Evolutionary conservation across 805 yeast species (phyloP), one percentile per base, ranked within the genome.

Genomic region (Sungouiozyma intestinalis): DNA sequence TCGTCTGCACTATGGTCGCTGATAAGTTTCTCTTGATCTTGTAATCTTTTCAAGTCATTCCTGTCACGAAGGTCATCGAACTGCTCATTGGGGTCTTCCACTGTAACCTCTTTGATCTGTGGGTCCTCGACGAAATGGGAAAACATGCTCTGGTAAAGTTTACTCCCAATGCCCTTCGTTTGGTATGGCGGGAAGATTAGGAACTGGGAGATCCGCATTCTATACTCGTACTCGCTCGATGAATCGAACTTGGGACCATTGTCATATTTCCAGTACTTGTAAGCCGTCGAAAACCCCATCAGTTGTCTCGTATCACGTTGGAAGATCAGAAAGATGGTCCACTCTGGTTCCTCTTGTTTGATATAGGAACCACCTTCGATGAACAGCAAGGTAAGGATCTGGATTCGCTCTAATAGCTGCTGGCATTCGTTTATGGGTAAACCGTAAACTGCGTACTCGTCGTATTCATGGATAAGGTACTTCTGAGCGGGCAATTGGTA

Each of bases 311-410:
- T 63, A 1, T 42, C 43, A 6, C 58, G 56, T 37, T 64, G 61
- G 16, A 66, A 55, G 5, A 82, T 48, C 32, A 81, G 66, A 56
- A 75, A 88, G 2, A 87, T 57, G 38, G 84, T 86, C 98, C 98
- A 92, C 15, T 73, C 68, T 7, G 72, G 70, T 60, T 92, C 98
- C 0, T 60, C 60, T 33, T 72, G 69, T 55, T 88, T 96, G 43
- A 92, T 86, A 53, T 76, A 85, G 1, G 94, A 78, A 1, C 96
- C 97, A 0, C 95, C 97, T 58, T 92, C 98, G 50, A 92, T 90
- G 64, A 81, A 87, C 9, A 92, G 67, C 20, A 90, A 65, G 14
- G 85, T 84, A 51, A 92, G 75, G 2, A 88, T 77, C 51, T 86
- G 94, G 49, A 87, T 68, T 45, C 95, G 64, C 47, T 73, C 76